These are phyloP conservation scores for Scheffersomyces illinoinensis DNA, from an alignment of 1,139 yeast genomes.

Conservation along the genomic window DNA sequence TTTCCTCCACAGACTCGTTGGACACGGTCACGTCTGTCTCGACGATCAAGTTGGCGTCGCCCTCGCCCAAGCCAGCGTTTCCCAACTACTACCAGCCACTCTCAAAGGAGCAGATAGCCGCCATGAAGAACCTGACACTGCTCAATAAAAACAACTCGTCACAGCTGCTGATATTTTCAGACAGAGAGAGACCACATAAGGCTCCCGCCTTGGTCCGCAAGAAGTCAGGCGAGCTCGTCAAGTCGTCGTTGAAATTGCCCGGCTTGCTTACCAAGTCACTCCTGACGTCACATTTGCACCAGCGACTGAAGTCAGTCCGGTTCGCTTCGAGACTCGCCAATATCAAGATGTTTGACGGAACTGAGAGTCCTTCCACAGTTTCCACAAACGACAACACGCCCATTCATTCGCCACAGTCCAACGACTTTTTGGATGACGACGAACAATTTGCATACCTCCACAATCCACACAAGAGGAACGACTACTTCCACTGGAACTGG, in stretches of 20 bases:
- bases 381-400: conserved; percentile 37
- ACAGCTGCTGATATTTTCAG: neutral
- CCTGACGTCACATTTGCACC: conserved; percentile 25
- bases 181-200: conserved; percentile 1
- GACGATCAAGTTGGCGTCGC: conserved; percentile 8
- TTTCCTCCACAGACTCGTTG: conserved; percentile 7
- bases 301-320: conserved; percentile 32
- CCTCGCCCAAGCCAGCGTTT: conserved; percentile 7
- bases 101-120: neutral
- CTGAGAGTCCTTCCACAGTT: conserved; percentile 41
- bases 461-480: conserved; percentile 3
- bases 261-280: conserved; percentile 22
- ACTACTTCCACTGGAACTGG: conserved; percentile 17
- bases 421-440: conserved; percentile 16
- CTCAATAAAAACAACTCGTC: neutral
- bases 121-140: neutral
- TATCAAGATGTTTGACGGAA: conserved; percentile 43
- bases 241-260: conserved; percentile 39
- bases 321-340: conserved; percentile 39
- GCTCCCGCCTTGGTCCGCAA: conserved; percentile 26
- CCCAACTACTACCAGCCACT: conserved; percentile 7
- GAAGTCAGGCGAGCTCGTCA: conserved; percentile 41
- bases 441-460: conserved; percentile 7
- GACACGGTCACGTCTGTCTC: conserved; percentile 7
- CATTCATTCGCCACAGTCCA: conserved; percentile 31